Base-by-base conservation (phyloP, 164 flowering plant species). In the Macadamia tetraphylla region DNA sequence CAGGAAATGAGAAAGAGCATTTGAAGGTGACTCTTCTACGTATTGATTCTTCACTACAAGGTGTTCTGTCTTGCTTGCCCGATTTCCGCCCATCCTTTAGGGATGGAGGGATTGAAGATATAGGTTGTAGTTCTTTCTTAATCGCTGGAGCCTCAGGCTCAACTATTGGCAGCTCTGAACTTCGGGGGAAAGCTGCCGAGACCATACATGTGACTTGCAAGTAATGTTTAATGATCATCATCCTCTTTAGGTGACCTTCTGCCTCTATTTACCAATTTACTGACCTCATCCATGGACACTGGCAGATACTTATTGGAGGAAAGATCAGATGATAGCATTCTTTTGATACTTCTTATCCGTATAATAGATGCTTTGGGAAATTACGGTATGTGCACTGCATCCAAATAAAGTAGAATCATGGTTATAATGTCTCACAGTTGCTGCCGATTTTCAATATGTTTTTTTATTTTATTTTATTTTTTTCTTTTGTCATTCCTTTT, bases 321-420 rank as follows among this genome's bases (percentile, higher is more conserved):
- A 78, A 92, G 94, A 82, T 87, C 98, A 51, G 98, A 94, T 83
- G 99, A 94, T 79, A 94, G 98, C 85, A 88, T 92, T 74, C 81
- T 94, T 40, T 79, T 94, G 82, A 78, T 94, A 65, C 97, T 94
- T 65, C 60, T 89, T 58, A 81, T 94, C 66, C 98, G 96, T 62
- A 82, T 94, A 35, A 86, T 92, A 86, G 97, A 94, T 81, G 89
- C 94, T 67, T 81, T 94, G 65, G 91, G 85, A 74, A 94, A 92
- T 73, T 89, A 85, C 84, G 99, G 99, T 94, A 88, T 70, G 74
- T 73, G 43, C 29, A 58, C 30, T 40, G 46, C 15, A 48, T 46
- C 63, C 60, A 53, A 11, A 60, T 42, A 68, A 43, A 63, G 55
- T 30, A 57, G 8, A 15, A 17, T 15, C 30, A 13, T 40, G 61